Conservation (phyloP, 768 basidiomycete genomes). For the Calvatia gigantea region DNA sequence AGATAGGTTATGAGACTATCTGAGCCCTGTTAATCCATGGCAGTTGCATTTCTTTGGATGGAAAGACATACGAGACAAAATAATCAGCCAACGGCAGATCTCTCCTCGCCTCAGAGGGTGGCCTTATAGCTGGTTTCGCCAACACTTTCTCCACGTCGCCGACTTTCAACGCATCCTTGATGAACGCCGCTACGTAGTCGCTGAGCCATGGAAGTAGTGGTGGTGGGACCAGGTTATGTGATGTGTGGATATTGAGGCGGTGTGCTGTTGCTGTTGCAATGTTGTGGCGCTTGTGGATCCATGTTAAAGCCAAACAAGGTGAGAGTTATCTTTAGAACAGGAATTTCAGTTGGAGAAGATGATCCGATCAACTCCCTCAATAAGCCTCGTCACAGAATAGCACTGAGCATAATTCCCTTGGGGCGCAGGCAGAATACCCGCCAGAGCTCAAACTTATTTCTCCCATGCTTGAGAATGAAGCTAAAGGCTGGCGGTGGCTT, state of each 20-base stretch:
- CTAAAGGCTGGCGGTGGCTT: too few species aligned
- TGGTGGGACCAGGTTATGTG: slow-evolving; percentile 26
- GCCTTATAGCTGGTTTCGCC: slow-evolving; percentile 31
- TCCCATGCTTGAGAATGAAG: too few species aligned
- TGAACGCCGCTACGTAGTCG: slow-evolving; percentile 31
- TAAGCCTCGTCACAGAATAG: too few species aligned
- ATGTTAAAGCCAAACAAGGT: background rate
- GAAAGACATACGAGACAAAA: slow-evolving; percentile 48
- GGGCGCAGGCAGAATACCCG: too few species aligned
- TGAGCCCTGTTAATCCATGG: slow-evolving; percentile 17
- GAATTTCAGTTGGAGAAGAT: too few species aligned
- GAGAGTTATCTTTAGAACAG: background rate
- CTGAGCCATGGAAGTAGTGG: slow-evolving; percentile 29
- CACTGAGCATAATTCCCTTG: too few species aligned
- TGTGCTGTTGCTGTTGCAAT: slow-evolving; percentile 17
- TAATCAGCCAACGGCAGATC: slow-evolving; percentile 50
- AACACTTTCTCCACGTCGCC: slow-evolving; percentile 35
- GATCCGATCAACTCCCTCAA: too few species aligned
- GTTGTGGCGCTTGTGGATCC: background rate
- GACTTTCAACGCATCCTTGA: slow-evolving; percentile 29
- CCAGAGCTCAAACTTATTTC: too few species aligned
- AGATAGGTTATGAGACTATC: slow-evolving; percentile 67
- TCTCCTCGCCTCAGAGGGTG: slow-evolving; percentile 34
- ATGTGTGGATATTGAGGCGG: slow-evolving; percentile 29
- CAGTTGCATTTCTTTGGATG: slow-evolving; percentile 11